Conservation (phyloP, 495 filamentous ascomycete genomes). For the Halenospora varia region DNA sequence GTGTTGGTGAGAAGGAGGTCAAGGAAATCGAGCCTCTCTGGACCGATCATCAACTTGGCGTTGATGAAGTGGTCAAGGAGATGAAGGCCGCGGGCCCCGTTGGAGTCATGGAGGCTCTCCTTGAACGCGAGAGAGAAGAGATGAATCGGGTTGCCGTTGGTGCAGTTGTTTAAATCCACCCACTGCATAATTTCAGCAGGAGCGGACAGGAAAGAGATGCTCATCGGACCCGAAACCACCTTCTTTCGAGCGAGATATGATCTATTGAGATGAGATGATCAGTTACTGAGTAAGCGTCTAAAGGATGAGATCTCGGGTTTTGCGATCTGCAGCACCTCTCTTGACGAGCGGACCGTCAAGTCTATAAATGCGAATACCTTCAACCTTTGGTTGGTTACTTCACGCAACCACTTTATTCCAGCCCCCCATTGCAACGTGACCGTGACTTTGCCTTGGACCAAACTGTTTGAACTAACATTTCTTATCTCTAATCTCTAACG, state of each 20-base stretch:
- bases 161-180: slow-evolving; percentile 40
- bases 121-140: slow-evolving; percentile 38
- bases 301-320: too few species aligned
- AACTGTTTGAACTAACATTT: too few species aligned
- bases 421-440: too few species aligned
- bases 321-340: too few species aligned
- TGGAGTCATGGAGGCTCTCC: slow-evolving; percentile 35
- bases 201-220: slow-evolving; percentile 15
- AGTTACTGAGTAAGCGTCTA: too few species aligned
- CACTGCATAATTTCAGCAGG: background rate
- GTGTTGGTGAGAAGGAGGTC: slow-evolving; percentile 70
- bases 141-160: slow-evolving; percentile 33
- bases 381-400: too few species aligned
- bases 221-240: slow-evolving; percentile 30
- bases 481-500: too few species aligned
- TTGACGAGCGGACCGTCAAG: too few species aligned
- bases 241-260: slow-evolving; percentile 24
- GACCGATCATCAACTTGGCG: slow-evolving; percentile 80
- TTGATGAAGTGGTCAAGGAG: slow-evolving; percentile 48
- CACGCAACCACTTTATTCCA: too few species aligned
- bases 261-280: background rate
- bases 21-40: slow-evolving; percentile 67
- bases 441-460: too few species aligned
- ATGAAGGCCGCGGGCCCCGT: slow-evolving; percentile 45
- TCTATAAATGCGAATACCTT: too few species aligned